Percentiles rank a stretch among this genome's conserved stretches.
phyloP scores from a whole-genome alignment of 108 stramenopile genomes.

The Epipyxis sp. region DNA sequence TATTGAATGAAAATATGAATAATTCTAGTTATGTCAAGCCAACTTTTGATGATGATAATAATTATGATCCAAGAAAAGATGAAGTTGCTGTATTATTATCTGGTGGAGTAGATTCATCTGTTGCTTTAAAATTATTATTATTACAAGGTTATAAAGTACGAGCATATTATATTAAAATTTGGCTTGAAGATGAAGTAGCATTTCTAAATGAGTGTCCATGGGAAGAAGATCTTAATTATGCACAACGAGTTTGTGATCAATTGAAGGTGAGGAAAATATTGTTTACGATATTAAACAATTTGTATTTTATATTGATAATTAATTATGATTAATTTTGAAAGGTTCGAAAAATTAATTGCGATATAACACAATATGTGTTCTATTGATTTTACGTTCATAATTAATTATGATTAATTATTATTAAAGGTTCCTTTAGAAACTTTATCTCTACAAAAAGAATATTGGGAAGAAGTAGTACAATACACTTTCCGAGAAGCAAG shows the following conservation, averaged over 20 bases:
- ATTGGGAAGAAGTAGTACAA: slow-evolving; percentile 75
- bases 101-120: slow-evolving; percentile 94
- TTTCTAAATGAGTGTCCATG: slow-evolving; percentile 90
- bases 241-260: slow-evolving; percentile 81
- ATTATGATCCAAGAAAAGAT: slow-evolving; percentile 3
- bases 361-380: too few species aligned
- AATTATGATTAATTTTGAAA: too few species aligned
- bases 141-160: slow-evolving; percentile 78
- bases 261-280: too few species aligned
- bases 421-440: slow-evolving; percentile 74
- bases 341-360: too few species aligned
- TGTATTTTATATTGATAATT: too few species aligned
- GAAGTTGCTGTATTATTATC: slow-evolving; percentile 82
- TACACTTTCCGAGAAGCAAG: slow-evolving; percentile 80
- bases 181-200: slow-evolving; percentile 92
- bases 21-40: neutral
- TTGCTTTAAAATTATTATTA: slow-evolving; percentile 75
- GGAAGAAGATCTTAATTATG: slow-evolving; percentile 74
- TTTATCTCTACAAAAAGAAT: slow-evolving; percentile 80
- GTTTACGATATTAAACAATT: too few species aligned
- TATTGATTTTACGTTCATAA: too few species aligned
- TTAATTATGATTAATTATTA: too few species aligned
- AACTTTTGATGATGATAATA: neutral
- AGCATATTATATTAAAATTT: slow-evolving; percentile 93
- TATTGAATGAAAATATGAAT: neutral